Percentiles rank a stretch among this genome's conserved stretches.
These are phyloP conservation scores for Daedaleopsis sinensis DNA, from an alignment of 768 basidiomycete genomes.

Conservation along the genomic window DNA sequence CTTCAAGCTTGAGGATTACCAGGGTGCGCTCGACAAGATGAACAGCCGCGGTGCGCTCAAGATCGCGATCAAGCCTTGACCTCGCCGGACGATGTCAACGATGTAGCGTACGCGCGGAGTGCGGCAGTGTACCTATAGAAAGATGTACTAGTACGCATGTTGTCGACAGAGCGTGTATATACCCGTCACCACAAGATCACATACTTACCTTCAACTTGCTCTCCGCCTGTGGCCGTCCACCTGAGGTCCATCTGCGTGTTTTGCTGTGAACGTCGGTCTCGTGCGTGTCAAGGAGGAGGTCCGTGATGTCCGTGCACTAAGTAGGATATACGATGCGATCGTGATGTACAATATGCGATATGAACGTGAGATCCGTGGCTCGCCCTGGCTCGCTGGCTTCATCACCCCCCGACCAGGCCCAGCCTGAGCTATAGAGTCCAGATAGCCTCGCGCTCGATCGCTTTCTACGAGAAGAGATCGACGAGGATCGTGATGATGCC, in stretches of 20 bases:
- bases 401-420: too few species aligned
- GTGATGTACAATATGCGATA: not conserved
- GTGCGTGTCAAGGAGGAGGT: not conserved
- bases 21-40: slow-evolving; percentile 69
- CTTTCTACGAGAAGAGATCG: slow-evolving; percentile 51
- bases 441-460: not conserved
- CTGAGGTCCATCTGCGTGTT: not conserved
- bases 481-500: slow-evolving; percentile 92
- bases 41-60: slow-evolving; percentile 57
- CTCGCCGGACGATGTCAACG: not conserved
- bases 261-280: not conserved
- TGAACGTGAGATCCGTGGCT: not conserved
- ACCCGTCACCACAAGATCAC: slow-evolving; percentile 10
- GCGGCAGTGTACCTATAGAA: slow-evolving; percentile 9
- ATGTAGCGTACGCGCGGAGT: not conserved
- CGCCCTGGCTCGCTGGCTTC: too few species aligned
- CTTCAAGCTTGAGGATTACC: slow-evolving; percentile 63
- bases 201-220: too few species aligned
- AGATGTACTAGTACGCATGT: not conserved
- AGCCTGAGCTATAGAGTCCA: too few species aligned
- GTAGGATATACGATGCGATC: not conserved
- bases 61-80: slow-evolving; percentile 50
- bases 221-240: not conserved
- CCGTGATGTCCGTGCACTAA: not conserved
- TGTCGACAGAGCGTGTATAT: slow-evolving; percentile 7